Percentiles rank a stretch among this genome's conserved stretches.
Conservation (phyloP, 1,139 yeast species). For the Blastobotrys proliferans region DNA sequence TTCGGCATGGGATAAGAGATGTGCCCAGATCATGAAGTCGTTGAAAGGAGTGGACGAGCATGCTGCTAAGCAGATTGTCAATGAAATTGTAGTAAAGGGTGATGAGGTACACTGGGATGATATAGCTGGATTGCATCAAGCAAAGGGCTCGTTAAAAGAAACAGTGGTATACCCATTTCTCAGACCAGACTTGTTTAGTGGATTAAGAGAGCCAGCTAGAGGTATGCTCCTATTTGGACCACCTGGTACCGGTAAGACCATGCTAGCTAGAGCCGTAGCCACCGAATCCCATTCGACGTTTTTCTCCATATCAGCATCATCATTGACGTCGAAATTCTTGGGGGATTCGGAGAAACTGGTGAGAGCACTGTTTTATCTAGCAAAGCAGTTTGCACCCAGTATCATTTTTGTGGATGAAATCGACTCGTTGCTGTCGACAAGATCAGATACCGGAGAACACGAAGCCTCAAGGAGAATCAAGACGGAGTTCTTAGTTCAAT, state of each 20-base stretch:
- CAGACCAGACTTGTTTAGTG: constrained; percentile 88
- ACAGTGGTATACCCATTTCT: constrained; percentile 96
- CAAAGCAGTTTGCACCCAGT: constrained; percentile 84
- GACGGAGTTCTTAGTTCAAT: constrained; percentile 90
- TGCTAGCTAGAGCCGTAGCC: constrained; percentile 97
- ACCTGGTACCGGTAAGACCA: constrained; percentile 97
- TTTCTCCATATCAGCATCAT: constrained; percentile 87
- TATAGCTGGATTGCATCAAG: constrained; percentile 88
- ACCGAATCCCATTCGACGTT: constrained; percentile 94
- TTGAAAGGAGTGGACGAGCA: constrained; percentile 49
- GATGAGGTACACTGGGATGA: constrained; percentile 98
- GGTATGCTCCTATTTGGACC: constrained; percentile 97
- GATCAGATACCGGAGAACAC: constrained; percentile 81
- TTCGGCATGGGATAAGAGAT: constrained; percentile 28
- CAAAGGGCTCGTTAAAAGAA: constrained; percentile 86
- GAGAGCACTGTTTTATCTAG: constrained; percentile 79
- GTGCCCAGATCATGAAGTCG: constrained; percentile 31
- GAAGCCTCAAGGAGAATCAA: constrained; percentile 90
- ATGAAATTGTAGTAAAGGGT: constrained; percentile 89
- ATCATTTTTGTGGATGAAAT: constrained; percentile 96
- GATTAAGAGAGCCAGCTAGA: constrained; percentile 90
- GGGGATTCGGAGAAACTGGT: constrained; percentile 96
- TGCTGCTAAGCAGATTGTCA: constrained; percentile 81
- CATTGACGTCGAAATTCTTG: constrained; percentile 77
- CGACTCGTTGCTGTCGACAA: constrained; percentile 79